These are phyloP conservation scores for Eucalyptus erythrocorys DNA, from an alignment of 345 rosid genomes.

Conservation along the genomic window DNA sequence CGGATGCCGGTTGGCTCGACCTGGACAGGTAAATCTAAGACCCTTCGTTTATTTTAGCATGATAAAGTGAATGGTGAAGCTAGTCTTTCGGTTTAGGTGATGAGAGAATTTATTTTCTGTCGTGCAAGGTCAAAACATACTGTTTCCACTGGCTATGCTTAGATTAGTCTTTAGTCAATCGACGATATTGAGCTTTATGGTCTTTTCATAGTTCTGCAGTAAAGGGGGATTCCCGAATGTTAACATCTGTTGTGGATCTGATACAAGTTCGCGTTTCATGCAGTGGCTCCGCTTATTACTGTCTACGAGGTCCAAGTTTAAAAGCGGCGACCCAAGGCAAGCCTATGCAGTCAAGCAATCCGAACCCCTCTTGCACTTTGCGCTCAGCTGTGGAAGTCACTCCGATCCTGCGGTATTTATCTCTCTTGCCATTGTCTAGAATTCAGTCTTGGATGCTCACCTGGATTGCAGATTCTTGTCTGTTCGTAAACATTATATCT, in stretches of 20 bases:
- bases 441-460: not conserved
- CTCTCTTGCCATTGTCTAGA: not conserved
- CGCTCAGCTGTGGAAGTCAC: slow-evolving; percentile 85
- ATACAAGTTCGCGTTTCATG: not conserved
- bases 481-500: not conserved
- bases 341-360: slow-evolving; percentile 52
- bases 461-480: not conserved
- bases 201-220: not conserved
- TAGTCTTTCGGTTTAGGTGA: not conserved
- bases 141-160: not conserved
- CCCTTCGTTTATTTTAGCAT: not conserved
- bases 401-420: slow-evolving; percentile 84
- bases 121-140: not conserved
- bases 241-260: not conserved
- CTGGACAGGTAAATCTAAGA: slow-evolving; percentile 58
- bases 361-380: slow-evolving; percentile 75
- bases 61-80: not conserved
- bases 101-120: not conserved
- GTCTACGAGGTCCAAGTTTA: slow-evolving; percentile 60
- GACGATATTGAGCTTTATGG: not conserved
- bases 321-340: slow-evolving; percentile 59
- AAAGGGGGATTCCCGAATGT: not conserved
- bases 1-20: slow-evolving; percentile 80
- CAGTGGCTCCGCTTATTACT: slow-evolving; percentile 79
- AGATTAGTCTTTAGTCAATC: not conserved